Evolutionary conservation across 2,329 filamentous ascomycete genomes (phyloP).

Genomic region (Pseudofabraea citricarpa): DNA sequence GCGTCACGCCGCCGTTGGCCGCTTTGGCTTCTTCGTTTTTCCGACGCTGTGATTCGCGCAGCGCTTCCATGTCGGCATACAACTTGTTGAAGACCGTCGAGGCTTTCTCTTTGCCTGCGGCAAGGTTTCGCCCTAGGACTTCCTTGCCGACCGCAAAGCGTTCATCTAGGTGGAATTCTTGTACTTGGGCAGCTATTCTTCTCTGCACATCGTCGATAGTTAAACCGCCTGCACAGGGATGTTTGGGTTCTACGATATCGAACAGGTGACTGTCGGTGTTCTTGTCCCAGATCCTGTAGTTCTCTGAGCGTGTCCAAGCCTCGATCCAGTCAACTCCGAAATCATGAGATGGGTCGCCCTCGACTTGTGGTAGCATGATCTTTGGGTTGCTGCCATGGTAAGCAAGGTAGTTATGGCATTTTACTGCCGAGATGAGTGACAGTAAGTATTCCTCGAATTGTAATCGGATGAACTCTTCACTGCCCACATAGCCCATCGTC

Average conservation of each 20-base stretch:
- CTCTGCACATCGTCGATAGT: constrained; percentile 93
- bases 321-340: constrained; percentile 82
- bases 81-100: constrained; percentile 81
- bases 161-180: constrained; percentile 91
- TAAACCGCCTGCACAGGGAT: constrained; percentile 88
- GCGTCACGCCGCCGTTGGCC: constrained; percentile 14
- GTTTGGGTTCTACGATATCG: constrained; percentile 86
- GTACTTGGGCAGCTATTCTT: constrained; percentile 83
- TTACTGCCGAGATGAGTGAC: constrained; percentile 80
- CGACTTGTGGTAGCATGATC: constrained; percentile 58
- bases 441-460: constrained; percentile 97
- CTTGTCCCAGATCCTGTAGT: constrained; percentile 82
- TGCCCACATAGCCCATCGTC: constrained; percentile 89
- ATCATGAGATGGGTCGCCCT: constrained; percentile 80
- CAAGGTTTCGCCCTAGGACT: constrained; percentile 82
- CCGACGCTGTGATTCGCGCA: constrained; percentile 69
- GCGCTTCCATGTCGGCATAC: constrained; percentile 83
- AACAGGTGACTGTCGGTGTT: constrained; percentile 84
- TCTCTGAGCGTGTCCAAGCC: constrained; percentile 84
- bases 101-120: constrained; percentile 82
- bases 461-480: constrained; percentile 93
- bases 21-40: constrained; percentile 51
- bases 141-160: constrained; percentile 79
- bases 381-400: constrained; percentile 52
- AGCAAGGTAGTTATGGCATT: constrained; percentile 72